Conservation (phyloP, 2,329 filamentous ascomycete genomes). For the Fusarium sp. region DNA sequence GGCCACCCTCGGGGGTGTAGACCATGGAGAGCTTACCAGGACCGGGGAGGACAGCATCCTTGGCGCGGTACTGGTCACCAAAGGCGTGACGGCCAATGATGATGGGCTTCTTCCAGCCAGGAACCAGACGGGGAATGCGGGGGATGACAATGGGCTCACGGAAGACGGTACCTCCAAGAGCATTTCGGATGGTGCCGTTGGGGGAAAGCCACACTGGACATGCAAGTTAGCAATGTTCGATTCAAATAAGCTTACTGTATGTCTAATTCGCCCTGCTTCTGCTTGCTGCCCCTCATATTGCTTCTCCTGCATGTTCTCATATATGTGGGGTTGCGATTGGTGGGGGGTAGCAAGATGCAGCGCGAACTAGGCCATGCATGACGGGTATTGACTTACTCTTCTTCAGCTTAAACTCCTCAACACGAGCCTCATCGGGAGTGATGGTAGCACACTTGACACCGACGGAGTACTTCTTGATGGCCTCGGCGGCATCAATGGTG, state of each 20-base stretch:
- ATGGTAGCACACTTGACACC: constrained; percentile 99
- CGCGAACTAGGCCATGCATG: constrained; percentile 8
- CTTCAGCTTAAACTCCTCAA: constrained; percentile 99
- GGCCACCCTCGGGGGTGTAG: constrained; percentile 85
- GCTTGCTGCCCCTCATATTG: constrained; percentile 18
- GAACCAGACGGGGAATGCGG: constrained; percentile 90
- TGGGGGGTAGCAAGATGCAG: constrained; percentile 33
- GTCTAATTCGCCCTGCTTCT: constrained; percentile 28
- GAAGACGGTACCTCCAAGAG: constrained; percentile 94
- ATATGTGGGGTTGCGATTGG: constrained; percentile 42
- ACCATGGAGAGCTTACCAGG: constrained; percentile 94
- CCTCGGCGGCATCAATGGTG: constrained; percentile 93
- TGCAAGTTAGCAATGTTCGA: constrained; percentile 37
- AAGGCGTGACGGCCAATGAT: constrained; percentile 99
- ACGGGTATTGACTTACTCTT: constrained; percentile 73
- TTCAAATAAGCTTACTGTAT: constrained; percentile 11
- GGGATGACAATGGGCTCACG: constrained; percentile 98
- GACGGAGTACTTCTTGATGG: constrained; percentile 98
- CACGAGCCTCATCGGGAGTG: constrained; percentile 95
- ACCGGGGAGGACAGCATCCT: constrained; percentile 85
- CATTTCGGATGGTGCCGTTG: constrained; percentile 87
- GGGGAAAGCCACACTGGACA: constrained; percentile 92
- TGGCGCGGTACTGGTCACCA: constrained; percentile 98
- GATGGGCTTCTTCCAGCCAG: constrained; percentile 98
- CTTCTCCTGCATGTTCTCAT: constrained; percentile 34